These are phyloP conservation scores for Casuarina glauca DNA, from an alignment of 306 rosid genomes.

Conservation along the genomic window DNA sequence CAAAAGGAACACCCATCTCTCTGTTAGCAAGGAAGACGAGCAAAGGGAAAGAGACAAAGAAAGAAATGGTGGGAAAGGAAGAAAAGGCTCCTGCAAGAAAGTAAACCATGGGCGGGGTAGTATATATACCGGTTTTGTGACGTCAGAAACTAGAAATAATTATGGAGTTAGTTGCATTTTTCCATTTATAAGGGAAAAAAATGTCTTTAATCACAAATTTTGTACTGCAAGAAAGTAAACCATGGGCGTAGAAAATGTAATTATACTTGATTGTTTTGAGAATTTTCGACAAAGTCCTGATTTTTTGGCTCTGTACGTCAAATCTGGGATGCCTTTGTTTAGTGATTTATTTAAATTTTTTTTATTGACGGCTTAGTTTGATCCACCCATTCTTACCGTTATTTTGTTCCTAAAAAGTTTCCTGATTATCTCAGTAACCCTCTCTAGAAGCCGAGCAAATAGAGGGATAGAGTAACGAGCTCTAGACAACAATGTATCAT, in stretches of 20 bases:
- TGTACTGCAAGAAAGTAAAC: too few relatives aligned
- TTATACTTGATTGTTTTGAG: too few relatives aligned
- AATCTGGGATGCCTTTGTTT: too few relatives aligned
- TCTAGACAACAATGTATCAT: background rate
- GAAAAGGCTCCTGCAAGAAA: background rate
- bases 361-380: background rate
- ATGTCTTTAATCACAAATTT: too few relatives aligned
- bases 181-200: too few relatives aligned
- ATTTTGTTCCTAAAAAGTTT: background rate
- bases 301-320: too few relatives aligned
- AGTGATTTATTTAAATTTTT: too few relatives aligned
- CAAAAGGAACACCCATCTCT: slow-evolving; percentile 5
- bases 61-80: background rate
- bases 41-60: background rate
- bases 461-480: background rate
- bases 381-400: background rate
- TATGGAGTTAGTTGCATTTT: too few relatives aligned
- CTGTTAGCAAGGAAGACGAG: background rate
- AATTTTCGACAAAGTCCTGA: too few relatives aligned
- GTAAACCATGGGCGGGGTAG: background rate
- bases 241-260: too few relatives aligned
- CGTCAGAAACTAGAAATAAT: background rate
- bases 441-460: background rate
- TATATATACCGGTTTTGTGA: background rate
- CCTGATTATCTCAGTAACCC: background rate